Evolutionary conservation across 495 filamentous ascomycete genomes (phyloP).

Genomic region (Penicillium silybi): DNA sequence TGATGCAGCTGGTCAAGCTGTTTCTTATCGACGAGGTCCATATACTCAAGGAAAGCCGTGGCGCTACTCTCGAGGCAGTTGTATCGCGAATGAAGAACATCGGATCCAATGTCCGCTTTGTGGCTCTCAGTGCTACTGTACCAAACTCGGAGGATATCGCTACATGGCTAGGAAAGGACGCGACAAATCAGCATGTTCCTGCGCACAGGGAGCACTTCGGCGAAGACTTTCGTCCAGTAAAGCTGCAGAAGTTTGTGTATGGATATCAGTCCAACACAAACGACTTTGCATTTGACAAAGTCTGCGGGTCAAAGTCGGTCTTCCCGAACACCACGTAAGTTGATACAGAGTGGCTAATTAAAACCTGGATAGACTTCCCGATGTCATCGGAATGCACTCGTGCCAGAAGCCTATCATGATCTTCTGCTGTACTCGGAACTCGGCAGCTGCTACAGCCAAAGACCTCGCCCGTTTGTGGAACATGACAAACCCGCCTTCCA

Average conservation of each 20-base stretch:
- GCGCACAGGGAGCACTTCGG: constrained; percentile 79
- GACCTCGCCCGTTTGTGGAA: constrained; percentile 66
- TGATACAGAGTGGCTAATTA: not conserved
- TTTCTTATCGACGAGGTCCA: constrained; percentile 98
- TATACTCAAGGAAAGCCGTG: constrained; percentile 83
- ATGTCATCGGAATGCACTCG: constrained; percentile 72
- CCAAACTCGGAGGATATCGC: constrained; percentile 92
- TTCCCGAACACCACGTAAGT: not conserved
- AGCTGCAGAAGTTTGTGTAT: constrained; percentile 80
- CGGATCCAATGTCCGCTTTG: constrained; percentile 79
- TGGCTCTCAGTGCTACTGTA: constrained; percentile 89
- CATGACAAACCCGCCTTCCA: constrained; percentile 49
- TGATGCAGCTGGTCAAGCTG: constrained; percentile 82
- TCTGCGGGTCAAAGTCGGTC: constrained; percentile 64
- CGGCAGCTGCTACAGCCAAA: constrained; percentile 71
- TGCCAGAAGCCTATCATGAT: constrained; percentile 84
- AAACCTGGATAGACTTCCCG: constrained; percentile 50
- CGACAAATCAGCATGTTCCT: constrained; percentile 60
- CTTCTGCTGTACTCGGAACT: constrained; percentile 85
- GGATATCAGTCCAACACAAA: constrained; percentile 65
- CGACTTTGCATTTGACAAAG: constrained; percentile 84
- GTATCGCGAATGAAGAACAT: constrained; percentile 96
- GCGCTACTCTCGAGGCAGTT: constrained; percentile 90
- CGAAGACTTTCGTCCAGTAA: constrained; percentile 87
- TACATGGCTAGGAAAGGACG: constrained; percentile 80